phyloP scores from a whole-genome alignment of 805 yeast species.

The Barnettozyma wickerhamii region DNA sequence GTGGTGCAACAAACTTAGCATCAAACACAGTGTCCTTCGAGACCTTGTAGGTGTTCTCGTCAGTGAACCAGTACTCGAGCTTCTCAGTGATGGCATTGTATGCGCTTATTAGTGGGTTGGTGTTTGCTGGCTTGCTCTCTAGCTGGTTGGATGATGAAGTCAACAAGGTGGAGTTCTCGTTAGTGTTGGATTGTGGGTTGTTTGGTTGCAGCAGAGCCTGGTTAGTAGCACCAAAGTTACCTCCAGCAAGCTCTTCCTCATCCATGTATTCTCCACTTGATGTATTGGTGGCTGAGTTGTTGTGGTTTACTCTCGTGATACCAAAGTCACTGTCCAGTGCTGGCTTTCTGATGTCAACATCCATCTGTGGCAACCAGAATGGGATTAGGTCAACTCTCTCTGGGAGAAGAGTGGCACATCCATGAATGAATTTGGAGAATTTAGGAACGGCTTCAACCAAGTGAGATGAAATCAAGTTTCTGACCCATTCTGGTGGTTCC shows the following conservation, averaged over 20 bases:
- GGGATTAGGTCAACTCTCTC: conserved; percentile 83
- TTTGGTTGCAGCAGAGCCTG: conserved; percentile 10
- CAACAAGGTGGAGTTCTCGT: conserved; percentile 31
- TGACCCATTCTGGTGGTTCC: conserved; percentile 98
- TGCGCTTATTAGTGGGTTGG: conserved; percentile 14
- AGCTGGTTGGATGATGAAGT: conserved; percentile 9
- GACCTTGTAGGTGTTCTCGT: conserved; percentile 47
- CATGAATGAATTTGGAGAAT: conserved; percentile 95
- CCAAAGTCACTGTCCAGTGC: conserved; percentile 34
- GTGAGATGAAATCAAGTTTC: conserved; percentile 86
- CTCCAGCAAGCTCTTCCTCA: conserved; percentile 58
- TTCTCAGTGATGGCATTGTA: conserved; percentile 21
- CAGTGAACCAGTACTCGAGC: conserved; percentile 45
- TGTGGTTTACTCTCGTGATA: conserved; percentile 20
- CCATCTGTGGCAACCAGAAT: conserved; percentile 98
- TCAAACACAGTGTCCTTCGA: conserved; percentile 64
- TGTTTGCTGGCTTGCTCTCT: conserved; percentile 12
- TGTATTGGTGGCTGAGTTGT: conserved; percentile 26
- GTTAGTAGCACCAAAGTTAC: conserved; percentile 38
- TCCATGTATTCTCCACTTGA: conserved; percentile 58
- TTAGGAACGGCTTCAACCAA: conserved; percentile 98
- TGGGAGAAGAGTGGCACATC: conserved; percentile 87
- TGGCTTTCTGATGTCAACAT: conserved; percentile 90
- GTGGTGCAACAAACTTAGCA: conserved; percentile 62
- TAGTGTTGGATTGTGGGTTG: conserved; percentile 11